Base-by-base conservation (phyloP, 2,329 filamentous ascomycete genomes). In the Dothideomycetes sp. region DNA sequence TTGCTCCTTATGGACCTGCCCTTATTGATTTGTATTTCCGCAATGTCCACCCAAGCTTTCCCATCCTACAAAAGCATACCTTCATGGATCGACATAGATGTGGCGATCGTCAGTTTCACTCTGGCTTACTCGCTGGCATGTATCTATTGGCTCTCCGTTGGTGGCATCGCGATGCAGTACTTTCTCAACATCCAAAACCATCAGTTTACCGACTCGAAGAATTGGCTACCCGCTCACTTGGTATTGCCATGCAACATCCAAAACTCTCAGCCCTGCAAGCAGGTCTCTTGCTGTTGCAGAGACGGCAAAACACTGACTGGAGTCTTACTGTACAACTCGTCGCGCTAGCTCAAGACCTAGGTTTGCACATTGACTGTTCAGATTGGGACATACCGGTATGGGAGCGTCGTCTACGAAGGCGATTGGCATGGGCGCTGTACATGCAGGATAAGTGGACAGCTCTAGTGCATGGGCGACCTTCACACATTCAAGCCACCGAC, bases 391-490 rank as follows among this genome's bases (percentile, higher is more conserved):
- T 94, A 40, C 84, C 87, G 19, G 71, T 73, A 0, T 94, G 87
- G 86, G 87, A 94, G 60, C 82, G 83, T 51, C 83, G 85, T 0
- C 61, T 94, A 44, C 74, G 88, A 46, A 91, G 89, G 58, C 76
- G 88, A 34, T 73, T 94, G 29, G 86, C 85, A 1, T 94, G 88
- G 87, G 87, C 84, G 2, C 63, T 94, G 36, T 94, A 91, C 58
- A 89, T 93, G 81, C 86, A 94, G 63, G 88, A 95, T 62, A 93
- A 84, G 60, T 94, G 87, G 87, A 84, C 83, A 12, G 80, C 86
- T 2, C 68, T 94, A 15, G 80, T 91, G 17, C 84, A 93, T 54
- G 86, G 86, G 8, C 79, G 86, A 9, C 87, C 86, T 1, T 91
- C 85, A 4, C 86, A 93, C 50, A 78, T 80, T 42, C 74, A 75